phyloP scores from a whole-genome alignment of 495 filamentous ascomycete species.

The Recurvomyces mirabilis region DNA sequence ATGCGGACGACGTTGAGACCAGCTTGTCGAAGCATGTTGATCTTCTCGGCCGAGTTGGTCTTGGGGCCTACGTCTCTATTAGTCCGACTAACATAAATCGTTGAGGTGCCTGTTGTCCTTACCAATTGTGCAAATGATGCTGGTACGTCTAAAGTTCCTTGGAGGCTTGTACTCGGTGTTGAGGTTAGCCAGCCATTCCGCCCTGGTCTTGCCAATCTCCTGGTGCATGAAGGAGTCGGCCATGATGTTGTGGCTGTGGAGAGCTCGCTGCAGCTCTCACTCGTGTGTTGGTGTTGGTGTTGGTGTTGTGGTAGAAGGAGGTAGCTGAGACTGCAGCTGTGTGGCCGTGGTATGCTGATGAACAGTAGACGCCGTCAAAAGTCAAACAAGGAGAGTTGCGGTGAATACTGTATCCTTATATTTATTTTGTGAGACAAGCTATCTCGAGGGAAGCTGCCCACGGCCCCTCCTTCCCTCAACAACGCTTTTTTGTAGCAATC shows the following conservation, averaged over 20 bases:
- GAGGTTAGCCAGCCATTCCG: slow-evolving; percentile 81
- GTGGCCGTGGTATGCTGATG: too few species aligned
- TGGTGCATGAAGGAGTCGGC: slow-evolving; percentile 70
- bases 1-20: slow-evolving; percentile 97
- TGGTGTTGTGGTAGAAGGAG: not conserved
- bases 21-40: slow-evolving; percentile 77
- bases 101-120: slow-evolving; percentile 10
- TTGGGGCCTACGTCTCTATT: slow-evolving; percentile 58
- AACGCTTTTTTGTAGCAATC: not conserved
- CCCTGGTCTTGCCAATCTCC: slow-evolving; percentile 61
- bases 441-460: too few species aligned
- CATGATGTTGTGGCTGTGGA: slow-evolving; percentile 40
- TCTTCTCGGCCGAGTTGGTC: slow-evolving; percentile 94
- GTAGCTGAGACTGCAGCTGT: not conserved
- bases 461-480: not conserved
- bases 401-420: too few species aligned
- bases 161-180: slow-evolving; percentile 68
- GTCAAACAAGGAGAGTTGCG: too few species aligned
- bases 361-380: too few species aligned
- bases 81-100: not conserved
- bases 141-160: slow-evolving; percentile 85
- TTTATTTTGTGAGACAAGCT: too few species aligned
- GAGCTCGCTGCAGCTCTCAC: too few species aligned
- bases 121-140: slow-evolving; percentile 99
- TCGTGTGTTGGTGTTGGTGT: slow-evolving; percentile 3